Conservation (phyloP, 129 eudicot genomes). For the Sambucus nigra region DNA sequence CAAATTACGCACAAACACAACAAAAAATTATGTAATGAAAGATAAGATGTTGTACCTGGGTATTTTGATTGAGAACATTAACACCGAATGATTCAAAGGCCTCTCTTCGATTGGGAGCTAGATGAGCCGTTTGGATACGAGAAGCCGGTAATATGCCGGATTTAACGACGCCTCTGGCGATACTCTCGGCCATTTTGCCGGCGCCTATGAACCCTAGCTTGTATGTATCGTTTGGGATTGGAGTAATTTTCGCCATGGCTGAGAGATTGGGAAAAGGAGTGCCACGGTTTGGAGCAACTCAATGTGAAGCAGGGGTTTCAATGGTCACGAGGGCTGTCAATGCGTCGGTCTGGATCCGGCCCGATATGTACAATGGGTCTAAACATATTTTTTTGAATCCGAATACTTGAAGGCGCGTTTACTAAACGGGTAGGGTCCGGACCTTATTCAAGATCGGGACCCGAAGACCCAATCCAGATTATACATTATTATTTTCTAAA, state of each 20-base stretch:
- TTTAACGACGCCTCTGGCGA: slow-evolving; percentile 70
- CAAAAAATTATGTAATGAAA: neutral
- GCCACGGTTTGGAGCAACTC: too few relatives aligned
- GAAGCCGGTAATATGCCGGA: slow-evolving; percentile 78
- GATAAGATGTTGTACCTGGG: slow-evolving; percentile 32
- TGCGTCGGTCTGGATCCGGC: too few relatives aligned
- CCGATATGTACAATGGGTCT: too few relatives aligned
- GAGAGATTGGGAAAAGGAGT: too few relatives aligned
- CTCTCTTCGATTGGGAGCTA: slow-evolving; percentile 33
- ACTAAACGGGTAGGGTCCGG: too few relatives aligned
- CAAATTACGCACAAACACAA: neutral
- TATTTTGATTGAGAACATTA: slow-evolving; percentile 42
- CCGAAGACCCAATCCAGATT: too few relatives aligned
- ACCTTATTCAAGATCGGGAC: too few relatives aligned
- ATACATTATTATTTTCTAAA: too few relatives aligned
- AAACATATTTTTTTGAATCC: too few relatives aligned
- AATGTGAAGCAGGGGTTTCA: too few relatives aligned
- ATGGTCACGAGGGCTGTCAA: too few relatives aligned
- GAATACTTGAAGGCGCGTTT: too few relatives aligned
- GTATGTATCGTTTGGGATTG: slow-evolving; percentile 58
- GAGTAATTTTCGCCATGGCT: slow-evolving; percentile 16
- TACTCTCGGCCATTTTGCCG: slow-evolving; percentile 97
- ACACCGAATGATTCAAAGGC: slow-evolving; percentile 78
- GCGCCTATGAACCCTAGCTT: slow-evolving; percentile 94
- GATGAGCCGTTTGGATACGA: slow-evolving; percentile 71